Evolutionary conservation across 2,329 filamentous ascomycete species (phyloP).

Genomic region (Sphaceloma murrayae): DNA sequence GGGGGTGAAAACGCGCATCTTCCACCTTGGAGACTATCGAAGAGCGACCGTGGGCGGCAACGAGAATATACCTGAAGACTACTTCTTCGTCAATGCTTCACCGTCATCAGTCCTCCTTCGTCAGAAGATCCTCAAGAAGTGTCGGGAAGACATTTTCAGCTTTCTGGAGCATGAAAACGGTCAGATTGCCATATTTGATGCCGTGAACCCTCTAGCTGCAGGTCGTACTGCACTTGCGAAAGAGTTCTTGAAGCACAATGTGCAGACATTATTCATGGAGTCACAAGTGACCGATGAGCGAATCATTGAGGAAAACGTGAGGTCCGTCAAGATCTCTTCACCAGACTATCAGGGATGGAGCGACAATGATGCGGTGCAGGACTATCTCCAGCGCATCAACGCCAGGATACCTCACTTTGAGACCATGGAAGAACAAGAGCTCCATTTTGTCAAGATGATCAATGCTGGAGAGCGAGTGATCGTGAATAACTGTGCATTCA

Average conservation of each 20-base stretch:
- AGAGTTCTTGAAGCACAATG: constrained; percentile 95
- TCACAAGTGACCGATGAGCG: constrained; percentile 87
- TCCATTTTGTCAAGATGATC: constrained; percentile 99
- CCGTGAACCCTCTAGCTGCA: constrained; percentile 81
- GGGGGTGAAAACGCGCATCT: constrained; percentile 95
- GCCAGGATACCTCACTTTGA: constrained; percentile 92
- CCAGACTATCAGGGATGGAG: constrained; percentile 94
- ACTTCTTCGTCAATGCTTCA: constrained; percentile 93
- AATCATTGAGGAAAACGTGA: constrained; percentile 92
- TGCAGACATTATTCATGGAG: constrained; percentile 93
- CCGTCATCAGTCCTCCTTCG: constrained; percentile 84
- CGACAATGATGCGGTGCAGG: constrained; percentile 79
- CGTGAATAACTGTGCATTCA: constrained; percentile 95
- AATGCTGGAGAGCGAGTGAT: constrained; percentile 89
- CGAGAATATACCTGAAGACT: constrained; percentile 84
- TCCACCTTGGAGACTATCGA: constrained; percentile 93
- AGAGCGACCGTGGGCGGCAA: constrained; percentile 78
- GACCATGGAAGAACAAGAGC: constrained; percentile 85
- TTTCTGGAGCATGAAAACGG: constrained; percentile 97
- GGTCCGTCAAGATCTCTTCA: constrained; percentile 94
- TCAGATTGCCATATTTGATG: constrained; percentile 96
- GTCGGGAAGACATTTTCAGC: constrained; percentile 89
- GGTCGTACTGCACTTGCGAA: constrained; percentile 79
- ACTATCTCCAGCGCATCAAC: constrained; percentile 83
- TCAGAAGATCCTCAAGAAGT: constrained; percentile 96